A percentile compares a stretch with the other conserved stretches of the same genome.
phyloP scores from a whole-genome alignment of 306 rosid species.

The Dalbergia oliveri region DNA sequence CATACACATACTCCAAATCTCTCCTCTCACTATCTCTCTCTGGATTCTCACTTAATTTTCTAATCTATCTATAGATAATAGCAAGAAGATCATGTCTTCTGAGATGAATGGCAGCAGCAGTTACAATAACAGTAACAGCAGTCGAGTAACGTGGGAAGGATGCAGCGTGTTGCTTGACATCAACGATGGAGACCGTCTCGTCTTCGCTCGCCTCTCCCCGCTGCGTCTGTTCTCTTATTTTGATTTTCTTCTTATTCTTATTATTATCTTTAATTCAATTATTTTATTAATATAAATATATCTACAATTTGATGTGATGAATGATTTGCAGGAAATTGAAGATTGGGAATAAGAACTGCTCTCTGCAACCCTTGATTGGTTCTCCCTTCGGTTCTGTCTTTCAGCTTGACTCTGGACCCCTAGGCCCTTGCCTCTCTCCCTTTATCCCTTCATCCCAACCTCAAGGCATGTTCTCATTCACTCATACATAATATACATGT shows the following conservation, averaged over 20 bases:
- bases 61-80: too few species aligned
- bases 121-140: not conserved
- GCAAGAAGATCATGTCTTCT: not conserved
- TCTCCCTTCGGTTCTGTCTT: slow-evolving; percentile 82
- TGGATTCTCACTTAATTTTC: too few species aligned
- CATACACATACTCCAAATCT: too few species aligned
- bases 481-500: too few species aligned
- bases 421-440: slow-evolving; percentile 63
- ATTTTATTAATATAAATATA: not conserved
- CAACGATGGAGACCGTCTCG: slow-evolving; percentile 91
- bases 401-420: slow-evolving; percentile 66
- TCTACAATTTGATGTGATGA: too few species aligned
- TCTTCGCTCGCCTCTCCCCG: slow-evolving; percentile 87
- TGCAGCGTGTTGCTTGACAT: slow-evolving; percentile 94
- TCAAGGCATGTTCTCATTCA: slow-evolving; percentile 57
- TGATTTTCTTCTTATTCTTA: not conserved
- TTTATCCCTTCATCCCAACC: slow-evolving; percentile 41
- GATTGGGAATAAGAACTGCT: slow-evolving; percentile 82
- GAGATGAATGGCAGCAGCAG: not conserved
- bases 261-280: not conserved
- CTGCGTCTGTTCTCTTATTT: slow-evolving; percentile 59
- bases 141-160: slow-evolving; percentile 80
- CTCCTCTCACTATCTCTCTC: too few species aligned
- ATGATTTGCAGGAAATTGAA: slow-evolving; percentile 70
- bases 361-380: slow-evolving; percentile 79